A percentile compares a stretch with the other conserved stretches of the same genome.
phyloP scores from a whole-genome alignment of 108 stramenopile genomes.

The Thalassiosira profunda region DNA sequence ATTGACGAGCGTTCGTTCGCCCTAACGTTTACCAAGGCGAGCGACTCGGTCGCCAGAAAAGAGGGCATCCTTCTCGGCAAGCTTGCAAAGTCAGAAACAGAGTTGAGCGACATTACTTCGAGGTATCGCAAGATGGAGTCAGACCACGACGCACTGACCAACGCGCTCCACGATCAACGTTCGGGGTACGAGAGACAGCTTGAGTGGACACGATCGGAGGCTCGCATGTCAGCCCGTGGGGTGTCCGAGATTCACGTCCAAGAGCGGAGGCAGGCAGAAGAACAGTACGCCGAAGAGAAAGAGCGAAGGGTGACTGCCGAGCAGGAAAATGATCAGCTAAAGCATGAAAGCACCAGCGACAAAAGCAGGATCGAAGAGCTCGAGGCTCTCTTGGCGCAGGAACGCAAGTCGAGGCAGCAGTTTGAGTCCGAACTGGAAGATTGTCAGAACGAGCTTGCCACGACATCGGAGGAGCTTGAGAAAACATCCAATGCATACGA shows the following conservation, averaged over 20 bases:
- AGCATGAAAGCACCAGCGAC: slow-evolving; percentile 6
- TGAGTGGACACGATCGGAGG: slow-evolving; percentile 30
- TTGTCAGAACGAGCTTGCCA: slow-evolving; percentile 20
- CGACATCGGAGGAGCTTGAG: slow-evolving; percentile 28
- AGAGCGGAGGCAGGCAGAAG: slow-evolving; percentile 38
- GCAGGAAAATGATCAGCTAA: slow-evolving; percentile 16
- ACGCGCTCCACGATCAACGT: slow-evolving; percentile 27
- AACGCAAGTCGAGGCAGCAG: slow-evolving; percentile 6
- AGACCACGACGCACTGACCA: slow-evolving; percentile 24
- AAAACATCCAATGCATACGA: neutral
- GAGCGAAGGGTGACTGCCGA: slow-evolving; percentile 15
- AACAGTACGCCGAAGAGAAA: slow-evolving; percentile 16
- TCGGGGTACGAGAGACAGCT: slow-evolving; percentile 29
- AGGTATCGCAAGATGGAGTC: slow-evolving; percentile 12
- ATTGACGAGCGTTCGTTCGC: slow-evolving; percentile 30
- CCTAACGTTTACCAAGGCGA: slow-evolving; percentile 15
- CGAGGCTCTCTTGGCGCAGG: slow-evolving; percentile 21
- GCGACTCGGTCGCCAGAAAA: slow-evolving; percentile 1
- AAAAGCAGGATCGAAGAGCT: slow-evolving; percentile 32
- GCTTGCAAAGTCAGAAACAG: slow-evolving; percentile 7
- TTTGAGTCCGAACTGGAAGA: slow-evolving; percentile 11
- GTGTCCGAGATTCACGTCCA: slow-evolving; percentile 22
- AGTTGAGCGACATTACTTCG: slow-evolving; percentile 2
- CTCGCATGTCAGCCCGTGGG: slow-evolving; percentile 11
- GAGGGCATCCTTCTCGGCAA: slow-evolving; percentile 13